These are phyloP conservation scores for Clonostachys sp. DNA, from an alignment of 2,329 filamentous ascomycete species.

Conservation along the genomic window DNA sequence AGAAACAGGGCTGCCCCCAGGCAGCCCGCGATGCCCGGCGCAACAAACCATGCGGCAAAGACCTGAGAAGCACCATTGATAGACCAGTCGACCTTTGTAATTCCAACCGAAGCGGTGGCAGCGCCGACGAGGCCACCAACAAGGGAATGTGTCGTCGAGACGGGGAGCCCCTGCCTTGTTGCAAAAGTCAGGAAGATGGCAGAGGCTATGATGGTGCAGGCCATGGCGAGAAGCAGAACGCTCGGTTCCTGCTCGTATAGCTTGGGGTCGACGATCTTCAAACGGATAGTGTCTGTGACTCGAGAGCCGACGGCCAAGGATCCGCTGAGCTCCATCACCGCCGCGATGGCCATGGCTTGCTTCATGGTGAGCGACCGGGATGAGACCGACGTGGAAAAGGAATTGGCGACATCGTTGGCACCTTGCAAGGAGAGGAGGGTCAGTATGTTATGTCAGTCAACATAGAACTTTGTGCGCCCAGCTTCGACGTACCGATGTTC, in stretches of 20 bases:
- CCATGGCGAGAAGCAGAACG: conserved; percentile 34
- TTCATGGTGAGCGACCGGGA: conserved; percentile 50
- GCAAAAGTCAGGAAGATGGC: conserved; percentile 35
- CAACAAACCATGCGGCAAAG: conserved; percentile 11
- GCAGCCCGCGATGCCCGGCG: conserved; percentile 8
- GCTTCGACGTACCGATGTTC: conserved; percentile 43
- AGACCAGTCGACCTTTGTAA: conserved; percentile 16
- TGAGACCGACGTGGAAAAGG: conserved; percentile 58
- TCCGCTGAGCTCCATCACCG: conserved; percentile 42
- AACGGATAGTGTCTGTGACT: conserved; percentile 41
- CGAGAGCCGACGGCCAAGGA: conserved; percentile 41
- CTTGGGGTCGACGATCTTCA: conserved; percentile 34
- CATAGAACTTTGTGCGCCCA: too few relatives aligned
- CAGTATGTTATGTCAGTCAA: background rate
- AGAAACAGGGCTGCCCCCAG: conserved; percentile 10
- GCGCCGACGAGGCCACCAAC: conserved; percentile 36
- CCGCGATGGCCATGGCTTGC: conserved; percentile 30
- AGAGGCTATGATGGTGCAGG: conserved; percentile 27
- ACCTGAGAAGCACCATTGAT: conserved; percentile 11
- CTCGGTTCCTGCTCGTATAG: conserved; percentile 22
- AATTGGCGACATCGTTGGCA: conserved; percentile 55
- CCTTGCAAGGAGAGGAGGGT: conserved; percentile 2
- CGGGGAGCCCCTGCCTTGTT: conserved; percentile 22
- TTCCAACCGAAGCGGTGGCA: conserved; percentile 20
- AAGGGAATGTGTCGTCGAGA: conserved; percentile 41